Conservation (phyloP, 441 rosid genomes). For the Gossypium davidsonii region DNA sequence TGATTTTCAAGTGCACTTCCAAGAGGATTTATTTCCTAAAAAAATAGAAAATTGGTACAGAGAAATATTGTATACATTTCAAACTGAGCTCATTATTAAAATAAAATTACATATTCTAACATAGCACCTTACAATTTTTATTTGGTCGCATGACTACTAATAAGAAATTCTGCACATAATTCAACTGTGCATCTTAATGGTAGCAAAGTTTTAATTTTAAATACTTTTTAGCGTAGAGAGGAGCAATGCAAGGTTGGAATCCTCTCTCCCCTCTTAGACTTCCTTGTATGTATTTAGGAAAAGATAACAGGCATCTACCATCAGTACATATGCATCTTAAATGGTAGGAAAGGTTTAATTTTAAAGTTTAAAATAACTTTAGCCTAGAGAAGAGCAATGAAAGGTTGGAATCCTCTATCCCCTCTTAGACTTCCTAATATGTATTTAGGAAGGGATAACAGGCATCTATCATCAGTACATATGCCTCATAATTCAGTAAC, state of each 20-base stretch:
- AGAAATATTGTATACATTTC: not conserved
- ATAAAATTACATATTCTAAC: not conserved
- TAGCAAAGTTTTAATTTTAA: not conserved
- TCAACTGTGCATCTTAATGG: not conserved
- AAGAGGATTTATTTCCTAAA: not conserved
- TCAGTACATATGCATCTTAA: not conserved
- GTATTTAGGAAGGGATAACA: not conserved
- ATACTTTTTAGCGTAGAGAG: not conserved
- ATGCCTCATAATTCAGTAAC: not conserved
- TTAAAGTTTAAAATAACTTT: not conserved
- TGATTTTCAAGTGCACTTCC: slow-evolving; percentile 8
- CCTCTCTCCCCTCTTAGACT: not conserved
- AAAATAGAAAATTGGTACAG: not conserved
- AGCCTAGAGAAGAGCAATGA: not conserved
- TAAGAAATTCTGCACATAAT: not conserved
- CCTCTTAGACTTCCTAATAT: not conserved
- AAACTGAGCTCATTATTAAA: not conserved
- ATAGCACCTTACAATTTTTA: not conserved
- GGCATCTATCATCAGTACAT: not conserved
- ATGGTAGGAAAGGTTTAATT: not conserved
- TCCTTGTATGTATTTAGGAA: not conserved
- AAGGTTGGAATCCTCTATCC: not conserved
- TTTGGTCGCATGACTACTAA: not conserved
- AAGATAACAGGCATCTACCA: not conserved
- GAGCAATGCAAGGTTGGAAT: not conserved